Conservation (phyloP, 2,329 filamentous ascomycete genomes). For the Colletotrichum scovillei region DNA sequence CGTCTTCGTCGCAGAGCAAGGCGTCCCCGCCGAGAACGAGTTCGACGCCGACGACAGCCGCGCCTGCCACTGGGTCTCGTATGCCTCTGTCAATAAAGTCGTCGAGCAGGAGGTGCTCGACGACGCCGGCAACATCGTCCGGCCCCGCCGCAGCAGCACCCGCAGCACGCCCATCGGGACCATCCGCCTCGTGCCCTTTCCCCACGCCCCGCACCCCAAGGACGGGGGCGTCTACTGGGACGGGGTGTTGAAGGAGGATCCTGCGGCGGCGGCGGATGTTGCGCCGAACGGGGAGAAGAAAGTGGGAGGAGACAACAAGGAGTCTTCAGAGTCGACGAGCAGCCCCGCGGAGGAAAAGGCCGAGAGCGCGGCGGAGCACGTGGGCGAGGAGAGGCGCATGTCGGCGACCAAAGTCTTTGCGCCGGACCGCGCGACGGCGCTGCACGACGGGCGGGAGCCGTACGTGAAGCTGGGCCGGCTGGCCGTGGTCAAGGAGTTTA, state of each 20-base stretch:
- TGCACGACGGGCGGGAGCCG: conserved; percentile 73
- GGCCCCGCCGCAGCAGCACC: conserved; percentile 57
- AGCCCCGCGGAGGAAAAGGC: conserved; percentile 23
- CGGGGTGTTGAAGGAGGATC: conserved; percentile 49
- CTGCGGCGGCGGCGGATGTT: conserved; percentile 18
- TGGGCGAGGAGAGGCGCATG: conserved; percentile 19
- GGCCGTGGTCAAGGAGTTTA: conserved; percentile 74
- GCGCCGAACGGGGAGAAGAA: conserved; percentile 32
- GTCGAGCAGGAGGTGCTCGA: conserved; percentile 57
- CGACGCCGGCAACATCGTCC: conserved; percentile 52
- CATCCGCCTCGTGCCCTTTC: conserved; percentile 84
- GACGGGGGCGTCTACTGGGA: conserved; percentile 61
- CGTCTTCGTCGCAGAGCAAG: conserved; percentile 72
- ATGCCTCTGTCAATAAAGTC: conserved; percentile 70
- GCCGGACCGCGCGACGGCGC: conserved; percentile 58
- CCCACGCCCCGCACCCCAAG: conserved; percentile 74
- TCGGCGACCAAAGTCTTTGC: conserved; percentile 12
- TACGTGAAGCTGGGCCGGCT: conserved; percentile 87
- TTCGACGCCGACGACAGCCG: conserved; percentile 83
- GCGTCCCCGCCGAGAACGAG: conserved; percentile 73
- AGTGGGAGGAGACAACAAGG: conserved; percentile 36
- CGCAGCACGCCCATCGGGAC: conserved; percentile 73
- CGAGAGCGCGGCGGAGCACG: conserved; percentile 38
- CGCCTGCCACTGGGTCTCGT: conserved; percentile 90
- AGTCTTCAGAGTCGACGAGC: background rate